A percentile compares a stretch with the other conserved stretches of the same genome.
Evolutionary conservation across 2,329 filamentous ascomycete genomes (phyloP).

Genomic region (Lomentospora prolificans): DNA sequence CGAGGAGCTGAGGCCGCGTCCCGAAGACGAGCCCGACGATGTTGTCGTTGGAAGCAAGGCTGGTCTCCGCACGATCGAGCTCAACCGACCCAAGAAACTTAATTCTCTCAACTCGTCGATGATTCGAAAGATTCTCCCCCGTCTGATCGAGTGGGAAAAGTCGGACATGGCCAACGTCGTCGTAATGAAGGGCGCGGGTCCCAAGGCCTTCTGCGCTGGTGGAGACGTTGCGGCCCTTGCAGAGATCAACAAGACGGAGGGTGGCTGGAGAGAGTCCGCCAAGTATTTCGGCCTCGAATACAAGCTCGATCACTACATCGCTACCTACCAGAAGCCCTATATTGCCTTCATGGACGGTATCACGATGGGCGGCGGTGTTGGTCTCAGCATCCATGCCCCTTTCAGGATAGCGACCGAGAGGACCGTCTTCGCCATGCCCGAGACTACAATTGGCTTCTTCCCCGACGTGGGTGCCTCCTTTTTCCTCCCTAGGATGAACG

Average conservation of each 20-base stretch:
- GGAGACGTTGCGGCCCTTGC: constrained; percentile 82
- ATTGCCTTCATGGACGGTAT: constrained; percentile 95
- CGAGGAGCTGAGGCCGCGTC: background rate
- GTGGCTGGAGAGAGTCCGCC: constrained; percentile 64
- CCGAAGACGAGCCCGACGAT: constrained; percentile 70
- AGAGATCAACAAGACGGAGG: constrained; percentile 55
- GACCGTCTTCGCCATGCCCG: constrained; percentile 95
- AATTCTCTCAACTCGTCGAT: constrained; percentile 92
- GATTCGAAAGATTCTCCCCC: constrained; percentile 86
- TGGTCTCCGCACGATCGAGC: constrained; percentile 82
- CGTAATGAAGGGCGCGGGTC: constrained; percentile 81
- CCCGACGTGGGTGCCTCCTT: constrained; percentile 95
- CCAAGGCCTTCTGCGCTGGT: constrained; percentile 81
- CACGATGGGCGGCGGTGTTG: constrained; percentile 97
- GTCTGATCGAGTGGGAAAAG: constrained; percentile 87
- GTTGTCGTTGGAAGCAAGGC: constrained; percentile 85
- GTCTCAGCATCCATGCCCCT: constrained; percentile 86
- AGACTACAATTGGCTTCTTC: constrained; percentile 97
- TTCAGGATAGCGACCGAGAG: constrained; percentile 94
- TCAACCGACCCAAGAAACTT: constrained; percentile 85
- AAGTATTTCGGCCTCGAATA: constrained; percentile 95
- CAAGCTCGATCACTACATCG: constrained; percentile 88
- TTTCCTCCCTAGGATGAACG: constrained; percentile 85
- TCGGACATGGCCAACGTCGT: constrained; percentile 90
- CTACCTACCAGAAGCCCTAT: constrained; percentile 87